phyloP scores from a whole-genome alignment of 768 basidiomycete species.

The Mycena crocata region DNA sequence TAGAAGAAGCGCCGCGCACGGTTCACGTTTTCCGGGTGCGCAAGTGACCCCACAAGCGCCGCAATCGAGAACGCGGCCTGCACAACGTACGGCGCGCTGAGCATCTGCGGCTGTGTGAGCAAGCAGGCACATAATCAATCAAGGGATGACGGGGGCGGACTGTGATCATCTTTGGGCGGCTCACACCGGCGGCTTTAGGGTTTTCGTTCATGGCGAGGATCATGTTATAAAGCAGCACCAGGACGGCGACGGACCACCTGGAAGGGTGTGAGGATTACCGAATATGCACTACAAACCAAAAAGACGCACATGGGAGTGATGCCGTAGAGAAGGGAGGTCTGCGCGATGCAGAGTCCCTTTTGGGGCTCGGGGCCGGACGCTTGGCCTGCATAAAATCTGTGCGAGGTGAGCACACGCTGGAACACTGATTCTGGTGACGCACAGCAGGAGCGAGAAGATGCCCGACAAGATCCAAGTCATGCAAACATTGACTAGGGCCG shows the following conservation, averaged over 20 bases:
- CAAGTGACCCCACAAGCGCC: constrained; percentile 43
- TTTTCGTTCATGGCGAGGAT: constrained; percentile 34
- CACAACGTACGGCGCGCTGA: constrained; percentile 48
- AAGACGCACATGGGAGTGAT: constrained; percentile 50
- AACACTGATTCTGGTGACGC: constrained; percentile 31
- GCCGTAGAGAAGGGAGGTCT: constrained; percentile 55
- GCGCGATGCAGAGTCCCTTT: constrained; percentile 54
- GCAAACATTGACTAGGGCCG: constrained; percentile 58
- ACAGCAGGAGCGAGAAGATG: constrained; percentile 57
- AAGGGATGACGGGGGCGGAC: constrained; percentile 31
- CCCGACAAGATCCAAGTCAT: constrained; percentile 61
- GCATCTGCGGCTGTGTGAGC: constrained; percentile 40
- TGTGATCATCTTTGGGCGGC: constrained; percentile 36
- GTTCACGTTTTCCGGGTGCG: constrained; percentile 41
- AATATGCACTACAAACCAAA: no score
- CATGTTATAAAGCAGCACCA: constrained; percentile 50
- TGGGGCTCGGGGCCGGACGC: constrained; percentile 49
- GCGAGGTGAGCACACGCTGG: background rate
- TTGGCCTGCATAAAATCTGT: constrained; percentile 54
- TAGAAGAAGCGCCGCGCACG: constrained; percentile 42
- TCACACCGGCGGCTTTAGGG: constrained; percentile 17
- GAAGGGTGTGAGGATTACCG: background rate
- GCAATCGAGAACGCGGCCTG: constrained; percentile 45
- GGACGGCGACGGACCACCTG: constrained; percentile 44
- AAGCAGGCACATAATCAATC: background rate